Evolutionary conservation across 768 basidiomycete genomes (phyloP), one percentile per base, ranked within the genome.

Genomic region (Scleroderma citrinum): DNA sequence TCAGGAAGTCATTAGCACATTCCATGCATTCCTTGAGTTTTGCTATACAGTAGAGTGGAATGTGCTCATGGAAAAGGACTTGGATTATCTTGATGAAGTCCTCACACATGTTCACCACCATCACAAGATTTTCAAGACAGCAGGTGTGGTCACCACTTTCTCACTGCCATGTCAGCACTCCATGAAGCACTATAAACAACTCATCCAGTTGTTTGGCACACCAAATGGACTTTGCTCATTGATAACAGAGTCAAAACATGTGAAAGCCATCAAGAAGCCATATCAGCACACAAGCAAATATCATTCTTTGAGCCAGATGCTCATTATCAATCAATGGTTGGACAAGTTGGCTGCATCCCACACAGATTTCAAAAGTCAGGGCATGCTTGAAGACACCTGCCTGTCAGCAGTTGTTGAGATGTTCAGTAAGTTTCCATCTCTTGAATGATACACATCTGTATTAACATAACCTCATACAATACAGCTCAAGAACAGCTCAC

Each of bases 171-270:
- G 41, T 12, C 54, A 58, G 42, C 60, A 61, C 36, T 37, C 60
- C 10, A 45, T 60, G 3, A 37, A 41, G 5, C 60, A 61, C 38
- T 61, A 61, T 40, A 19, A 5, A 3, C 16, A 40, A 26, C n/a
- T 29, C 8, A 59, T 61, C 41, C 17, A n/a, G 2, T 30, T 51
- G 0, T 61, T 61, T 24, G 48, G 56, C 5, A 7, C 58, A 16
- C 60, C 54, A 8, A 59, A 57, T 37, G 56, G 60, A 2, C 52
- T 61, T 3, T 61, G 60, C 37, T 55, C 58, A 26, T 71, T 66
- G 10, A 70, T 70, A 16, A 71, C 66, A 0, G 67, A 71, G 37
- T 63, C 59, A 0, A 65, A 65, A 46, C 69, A 67, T 40, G 70
- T 69, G 46, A 62, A 66, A 20, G 67, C 40, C 1, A 65, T 71